Conservation (phyloP, 129 eudicot species). For the Lactuca sativa region DNA sequence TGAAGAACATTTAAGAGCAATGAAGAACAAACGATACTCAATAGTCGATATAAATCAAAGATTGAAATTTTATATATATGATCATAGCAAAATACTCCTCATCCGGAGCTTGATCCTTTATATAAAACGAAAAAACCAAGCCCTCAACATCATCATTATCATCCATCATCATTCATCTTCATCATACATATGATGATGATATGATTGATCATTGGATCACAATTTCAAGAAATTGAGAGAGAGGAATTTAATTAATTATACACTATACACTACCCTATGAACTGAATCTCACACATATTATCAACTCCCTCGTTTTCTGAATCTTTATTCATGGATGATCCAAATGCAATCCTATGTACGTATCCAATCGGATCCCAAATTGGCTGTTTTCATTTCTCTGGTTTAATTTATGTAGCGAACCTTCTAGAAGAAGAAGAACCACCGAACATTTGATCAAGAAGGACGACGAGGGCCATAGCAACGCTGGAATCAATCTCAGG, state of each 20-base stretch:
- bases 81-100: slow-evolving; percentile 25
- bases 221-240: slow-evolving; percentile 14
- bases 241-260: not conserved
- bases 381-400: not conserved
- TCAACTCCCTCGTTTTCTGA: not conserved
- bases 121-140: slow-evolving; percentile 48
- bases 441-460: slow-evolving; percentile 67
- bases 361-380: slow-evolving; percentile 1
- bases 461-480: slow-evolving; percentile 69
- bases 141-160: slow-evolving; percentile 11
- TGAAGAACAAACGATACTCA: too few species aligned
- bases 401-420: not conserved
- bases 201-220: slow-evolving; percentile 7
- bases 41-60: not conserved
- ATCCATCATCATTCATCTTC: not conserved
- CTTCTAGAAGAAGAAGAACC: slow-evolving; percentile 38
- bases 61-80: not conserved
- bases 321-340: slow-evolving; percentile 15
- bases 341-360: slow-evolving; percentile 12
- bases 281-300: not conserved
- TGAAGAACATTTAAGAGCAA: too few species aligned
- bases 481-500: slow-evolving; percentile 45
- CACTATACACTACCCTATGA: slow-evolving; percentile 7
- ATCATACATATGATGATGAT: slow-evolving; percentile 5
- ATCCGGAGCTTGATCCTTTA: slow-evolving; percentile 46